Conservation (phyloP, 148 eudicot genomes). For the Chenopodium album region DNA sequence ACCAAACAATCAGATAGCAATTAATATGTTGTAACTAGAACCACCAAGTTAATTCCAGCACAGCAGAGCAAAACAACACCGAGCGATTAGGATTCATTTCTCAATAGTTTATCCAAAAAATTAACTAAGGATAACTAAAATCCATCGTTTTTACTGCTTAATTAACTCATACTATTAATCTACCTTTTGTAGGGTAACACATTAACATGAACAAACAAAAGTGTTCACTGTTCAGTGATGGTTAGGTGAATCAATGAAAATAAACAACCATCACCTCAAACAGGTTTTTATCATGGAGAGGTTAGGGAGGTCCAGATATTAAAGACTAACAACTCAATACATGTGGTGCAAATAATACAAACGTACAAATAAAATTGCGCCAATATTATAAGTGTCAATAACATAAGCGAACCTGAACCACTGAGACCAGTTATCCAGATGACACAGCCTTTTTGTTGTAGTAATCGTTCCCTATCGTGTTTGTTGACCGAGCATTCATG, state of each 20-base stretch:
- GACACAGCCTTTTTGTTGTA: slow-evolving; percentile 93
- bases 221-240: not conserved
- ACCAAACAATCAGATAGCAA: not conserved
- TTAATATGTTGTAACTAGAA: not conserved
- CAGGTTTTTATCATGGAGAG: not conserved
- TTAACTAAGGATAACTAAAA: not conserved
- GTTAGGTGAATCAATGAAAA: too few species aligned
- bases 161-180: not conserved
- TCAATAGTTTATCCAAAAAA: not conserved
- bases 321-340: too few species aligned
- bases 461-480: slow-evolving; percentile 67
- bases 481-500: slow-evolving; percentile 80
- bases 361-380: not conserved
- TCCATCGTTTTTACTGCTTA: not conserved
- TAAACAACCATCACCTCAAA: not conserved
- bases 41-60: not conserved
- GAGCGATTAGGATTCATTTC: not conserved
- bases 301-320: not conserved
- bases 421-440: slow-evolving; percentile 97
- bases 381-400: slow-evolving; percentile 15
- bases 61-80: not conserved
- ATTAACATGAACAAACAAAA: not conserved
- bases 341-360: not conserved
- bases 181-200: not conserved
- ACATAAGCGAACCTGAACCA: slow-evolving; percentile 80